Percentiles rank a stretch among this genome's conserved stretches.
phyloP scores from a whole-genome alignment of 2,329 filamentous ascomycete genomes.

The Pseudopyricularia javanii region DNA sequence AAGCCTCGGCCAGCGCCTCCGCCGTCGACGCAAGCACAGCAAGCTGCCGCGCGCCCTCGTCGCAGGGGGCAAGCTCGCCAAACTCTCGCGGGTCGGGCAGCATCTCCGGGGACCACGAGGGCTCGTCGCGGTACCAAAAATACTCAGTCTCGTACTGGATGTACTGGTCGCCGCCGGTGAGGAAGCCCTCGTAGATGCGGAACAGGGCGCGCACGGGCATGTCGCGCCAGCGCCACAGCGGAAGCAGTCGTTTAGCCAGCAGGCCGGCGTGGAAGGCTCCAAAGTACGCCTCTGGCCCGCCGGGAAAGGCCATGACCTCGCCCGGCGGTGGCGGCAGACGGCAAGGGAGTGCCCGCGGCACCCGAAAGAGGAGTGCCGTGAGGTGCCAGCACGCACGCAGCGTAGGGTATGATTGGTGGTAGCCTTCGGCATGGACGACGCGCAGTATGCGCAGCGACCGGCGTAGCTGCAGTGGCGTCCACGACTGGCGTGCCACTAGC shows the following conservation, averaged over 20 bases:
- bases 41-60: not conserved
- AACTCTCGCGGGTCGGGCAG: conserved; percentile 8
- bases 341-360: not conserved
- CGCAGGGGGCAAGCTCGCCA: not conserved
- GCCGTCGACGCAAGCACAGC: not conserved
- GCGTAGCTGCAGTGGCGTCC: not conserved
- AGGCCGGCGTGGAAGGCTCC: not conserved
- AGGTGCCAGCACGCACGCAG: not conserved
- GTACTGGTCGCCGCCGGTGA: conserved; percentile 11
- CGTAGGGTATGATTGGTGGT: not conserved
- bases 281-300: not conserved
- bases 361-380: not conserved
- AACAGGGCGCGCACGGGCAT: conserved; percentile 14
- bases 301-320: not conserved
- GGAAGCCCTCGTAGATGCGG: conserved; percentile 15
- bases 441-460: not conserved
- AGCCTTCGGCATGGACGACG: not conserved
- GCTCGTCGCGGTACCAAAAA: conserved; percentile 11
- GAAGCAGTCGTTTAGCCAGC: not conserved
- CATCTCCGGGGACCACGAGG: conserved; percentile 8
- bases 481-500: not conserved
- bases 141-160: conserved; percentile 15
- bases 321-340: not conserved
- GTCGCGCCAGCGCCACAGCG: conserved; percentile 8
- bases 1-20: not conserved